Base-by-base conservation (phyloP, 2,329 filamentous ascomycete species). In the Trichoderma semiorbis region DNA sequence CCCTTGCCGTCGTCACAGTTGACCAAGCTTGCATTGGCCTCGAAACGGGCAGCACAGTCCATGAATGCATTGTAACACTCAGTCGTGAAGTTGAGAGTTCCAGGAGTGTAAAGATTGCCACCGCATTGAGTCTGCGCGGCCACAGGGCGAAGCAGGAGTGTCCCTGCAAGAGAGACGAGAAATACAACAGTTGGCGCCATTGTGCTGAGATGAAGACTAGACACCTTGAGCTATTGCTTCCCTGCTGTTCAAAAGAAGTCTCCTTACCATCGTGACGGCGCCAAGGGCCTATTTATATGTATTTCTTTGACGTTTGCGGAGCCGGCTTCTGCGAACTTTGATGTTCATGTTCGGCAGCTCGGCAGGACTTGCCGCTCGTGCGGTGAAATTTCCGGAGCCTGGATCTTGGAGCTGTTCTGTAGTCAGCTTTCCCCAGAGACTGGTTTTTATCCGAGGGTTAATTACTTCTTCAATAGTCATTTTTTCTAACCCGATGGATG, bases 1-100 rank as follows among this genome's bases (percentile, higher is more conserved):
- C 70, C 18, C 26, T 71, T 73, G 69, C 55, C 68, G 28, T 67
- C 62, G 53, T 71, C 21, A 53, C 72, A 73, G 30, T 71, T 39
- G 14, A 71, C 71, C 12, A 55, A 21, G 57, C 55, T 72, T 21
- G 70, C 36, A 24, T 72, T 70, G 39, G 70, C 70, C 30, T 62
- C 43, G n/a, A 72, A 70, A 5, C 28, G 50, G 3, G 70, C 30
- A 6, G 34, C 32, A 32, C 70, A 72, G 24, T 62, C 34, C 50
- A 28, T 63, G 18, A 58, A 72, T 16, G 30, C 66, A 69, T 72
- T 58, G 26, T 71, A 71, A 32, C 71, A 72, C 57, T 57, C 60
- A 12, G 47, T 14, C 10, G 71, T 72, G 39, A 72, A 71, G 50
- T 72, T 72, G 26, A 58, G n/a, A 26, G 60, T 71, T 16, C 71